phyloP scores from a whole-genome alignment of 148 eudicot species.

The Pharnaceum exiguum region DNA sequence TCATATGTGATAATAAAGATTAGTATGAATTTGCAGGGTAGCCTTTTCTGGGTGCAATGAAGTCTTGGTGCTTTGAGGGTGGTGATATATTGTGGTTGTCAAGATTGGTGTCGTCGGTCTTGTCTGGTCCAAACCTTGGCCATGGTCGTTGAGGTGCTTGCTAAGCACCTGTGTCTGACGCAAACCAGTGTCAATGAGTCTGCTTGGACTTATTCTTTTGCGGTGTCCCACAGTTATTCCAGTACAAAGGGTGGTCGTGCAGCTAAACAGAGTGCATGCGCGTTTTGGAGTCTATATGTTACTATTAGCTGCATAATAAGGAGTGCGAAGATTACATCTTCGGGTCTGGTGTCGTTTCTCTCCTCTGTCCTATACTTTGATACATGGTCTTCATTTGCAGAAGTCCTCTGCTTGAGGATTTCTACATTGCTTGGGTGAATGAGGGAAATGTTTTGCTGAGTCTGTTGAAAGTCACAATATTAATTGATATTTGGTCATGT shows the following conservation, averaged over 20 bases:
- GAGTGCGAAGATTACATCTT: slow-evolving; percentile 2
- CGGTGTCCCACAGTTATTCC: slow-evolving; percentile 18
- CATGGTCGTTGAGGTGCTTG: slow-evolving; percentile 24
- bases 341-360: slow-evolving; percentile 4
- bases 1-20: neutral
- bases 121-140: slow-evolving; percentile 22
- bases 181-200: slow-evolving; percentile 4
- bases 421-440: neutral
- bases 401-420: slow-evolving; percentile 30
- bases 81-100: slow-evolving; percentile 7
- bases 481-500: neutral
- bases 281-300: slow-evolving; percentile 13
- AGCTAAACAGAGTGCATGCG: slow-evolving; percentile 1
- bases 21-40: slow-evolving; percentile 13
- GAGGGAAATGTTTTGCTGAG: neutral
- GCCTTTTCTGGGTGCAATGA: slow-evolving; percentile 1
- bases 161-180: slow-evolving; percentile 21
- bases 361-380: slow-evolving; percentile 1
- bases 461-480: slow-evolving; percentile 8
- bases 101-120: slow-evolving; percentile 21
- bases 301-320: slow-evolving; percentile 15
- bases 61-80: slow-evolving; percentile 12
- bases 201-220: slow-evolving; percentile 5
- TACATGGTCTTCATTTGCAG: slow-evolving; percentile 8
- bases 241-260: slow-evolving; percentile 12